Conservation (phyloP, 2,329 filamentous ascomycete genomes). For the Talaromyces sp. region DNA sequence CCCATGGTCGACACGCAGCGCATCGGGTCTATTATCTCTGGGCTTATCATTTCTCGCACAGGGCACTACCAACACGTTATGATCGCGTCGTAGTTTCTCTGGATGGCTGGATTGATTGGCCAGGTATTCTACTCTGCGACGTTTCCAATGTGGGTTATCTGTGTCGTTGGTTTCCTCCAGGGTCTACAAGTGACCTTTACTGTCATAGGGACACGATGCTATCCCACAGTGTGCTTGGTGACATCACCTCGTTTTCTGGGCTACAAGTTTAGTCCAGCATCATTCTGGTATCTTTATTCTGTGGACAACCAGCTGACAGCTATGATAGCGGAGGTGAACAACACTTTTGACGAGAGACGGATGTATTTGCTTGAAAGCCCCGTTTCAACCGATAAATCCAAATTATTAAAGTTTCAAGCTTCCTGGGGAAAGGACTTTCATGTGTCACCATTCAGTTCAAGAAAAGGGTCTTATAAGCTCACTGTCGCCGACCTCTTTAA, state of each 20-base stretch:
- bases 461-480: background rate
- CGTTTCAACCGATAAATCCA: background rate
- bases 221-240: conserved; percentile 5
- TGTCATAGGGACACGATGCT: background rate
- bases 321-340: conserved; percentile 3
- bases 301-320: background rate
- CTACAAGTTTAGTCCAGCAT: conserved; percentile 4
- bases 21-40: background rate
- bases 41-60: background rate
- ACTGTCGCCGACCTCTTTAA: background rate
- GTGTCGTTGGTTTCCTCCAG: background rate
- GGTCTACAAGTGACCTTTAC: background rate
- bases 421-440: conserved; percentile 3
- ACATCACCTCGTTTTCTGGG: conserved; percentile 3
- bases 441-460: conserved; percentile 5
- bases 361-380: background rate
- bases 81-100: background rate
- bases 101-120: background rate
- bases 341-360: conserved; percentile 3
- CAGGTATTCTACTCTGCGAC: background rate
- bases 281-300: conserved; percentile 6
- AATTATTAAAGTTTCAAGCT: background rate
- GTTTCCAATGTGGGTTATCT: background rate
- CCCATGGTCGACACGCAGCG: conserved; percentile 1
- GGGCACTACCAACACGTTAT: background rate